A percentile compares a stretch with the other conserved stretches of the same genome.
Evolutionary conservation across 2,329 filamentous ascomycete genomes (phyloP).

Genomic region (Monosporascus sp.): DNA sequence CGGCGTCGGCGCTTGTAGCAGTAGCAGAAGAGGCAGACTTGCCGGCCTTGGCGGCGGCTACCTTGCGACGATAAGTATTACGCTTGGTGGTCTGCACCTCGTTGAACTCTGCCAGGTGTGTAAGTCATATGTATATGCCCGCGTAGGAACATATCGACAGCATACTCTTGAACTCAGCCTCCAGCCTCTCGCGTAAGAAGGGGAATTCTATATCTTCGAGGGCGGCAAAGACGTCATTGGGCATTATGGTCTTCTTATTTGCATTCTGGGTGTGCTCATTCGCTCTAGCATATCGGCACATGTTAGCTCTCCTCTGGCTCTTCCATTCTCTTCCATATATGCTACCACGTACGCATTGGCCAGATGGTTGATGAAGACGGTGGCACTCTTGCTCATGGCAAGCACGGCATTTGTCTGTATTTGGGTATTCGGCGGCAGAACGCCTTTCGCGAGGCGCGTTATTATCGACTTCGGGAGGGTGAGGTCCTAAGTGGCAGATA

Average conservation of each 20-base stretch:
- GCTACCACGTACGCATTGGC: conserved; percentile 59
- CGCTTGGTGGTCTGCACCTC: conserved; percentile 69
- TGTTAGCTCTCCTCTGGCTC: too few species aligned
- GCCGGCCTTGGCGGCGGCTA: conserved; percentile 57
- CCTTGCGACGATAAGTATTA: conserved; percentile 65
- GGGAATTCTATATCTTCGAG: conserved; percentile 72
- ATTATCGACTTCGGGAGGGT: conserved; percentile 77
- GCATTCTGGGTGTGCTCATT: conserved; percentile 63
- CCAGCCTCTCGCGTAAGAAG: conserved; percentile 63
- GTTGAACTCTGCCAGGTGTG: conserved; percentile 55
- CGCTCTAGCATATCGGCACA: conserved; percentile 44
- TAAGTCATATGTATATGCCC: neutral
- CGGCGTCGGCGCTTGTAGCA: neutral
- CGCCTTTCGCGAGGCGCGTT: conserved; percentile 72
- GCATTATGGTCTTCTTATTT: conserved; percentile 75
- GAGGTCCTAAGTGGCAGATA: conserved; percentile 51
- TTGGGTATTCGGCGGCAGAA: conserved; percentile 74
- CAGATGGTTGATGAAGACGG: conserved; percentile 78
- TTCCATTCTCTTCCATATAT: neutral
- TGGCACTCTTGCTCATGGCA: conserved; percentile 75
- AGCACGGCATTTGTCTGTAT: conserved; percentile 78
- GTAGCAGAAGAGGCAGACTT: conserved; percentile 14
- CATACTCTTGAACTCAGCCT: conserved; percentile 72
- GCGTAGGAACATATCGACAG: conserved; percentile 9
- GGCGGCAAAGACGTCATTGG: conserved; percentile 70